phyloP scores from a whole-genome alignment of 2,329 filamentous ascomycete species.

The Truncatella angustata region DNA sequence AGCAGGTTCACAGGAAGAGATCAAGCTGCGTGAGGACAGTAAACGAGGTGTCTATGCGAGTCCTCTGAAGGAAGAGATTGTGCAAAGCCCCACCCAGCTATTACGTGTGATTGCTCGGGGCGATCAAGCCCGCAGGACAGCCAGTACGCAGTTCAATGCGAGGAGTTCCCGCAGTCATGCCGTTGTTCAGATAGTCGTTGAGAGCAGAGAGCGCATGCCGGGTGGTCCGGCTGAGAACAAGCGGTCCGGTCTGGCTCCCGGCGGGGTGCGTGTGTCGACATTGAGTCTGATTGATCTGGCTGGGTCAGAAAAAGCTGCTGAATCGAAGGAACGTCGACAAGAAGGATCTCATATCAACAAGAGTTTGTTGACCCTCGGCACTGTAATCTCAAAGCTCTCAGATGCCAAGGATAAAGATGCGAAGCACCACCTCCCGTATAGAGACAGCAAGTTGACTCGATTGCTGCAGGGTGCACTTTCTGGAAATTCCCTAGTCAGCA shows the following conservation, averaged over 20 bases:
- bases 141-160: conserved; percentile 95
- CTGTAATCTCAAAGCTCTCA: conserved; percentile 90
- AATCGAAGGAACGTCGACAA: conserved; percentile 87
- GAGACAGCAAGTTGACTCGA: conserved; percentile 95
- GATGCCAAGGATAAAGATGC: conserved; percentile 86
- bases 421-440: conserved; percentile 94
- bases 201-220: conserved; percentile 84
- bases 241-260: conserved; percentile 69
- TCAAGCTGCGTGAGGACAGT: conserved; percentile 93
- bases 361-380: conserved; percentile 89
- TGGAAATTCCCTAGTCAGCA: conserved; percentile 92
- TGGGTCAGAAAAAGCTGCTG: conserved; percentile 92
- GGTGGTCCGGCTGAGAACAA: conserved; percentile 56
- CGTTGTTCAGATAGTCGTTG: conserved; percentile 97
- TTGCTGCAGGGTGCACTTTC: conserved; percentile 89
- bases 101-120: conserved; percentile 92
- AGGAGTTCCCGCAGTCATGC: conserved; percentile 97
- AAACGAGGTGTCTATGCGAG: conserved; percentile 96
- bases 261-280: conserved; percentile 92
- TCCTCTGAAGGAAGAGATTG: conserved; percentile 95
- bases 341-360: conserved; percentile 99
- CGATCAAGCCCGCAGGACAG: conserved; percentile 84
- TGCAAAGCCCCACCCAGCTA: conserved; percentile 94
- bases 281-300: conserved; percentile 94
- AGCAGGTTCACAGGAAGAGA: conserved; percentile 74